Percentiles rank a stretch among this genome's conserved stretches.
These are phyloP conservation scores for Pseudopyricularia javanii DNA, from an alignment of 2,329 filamentous ascomycete species.

Conservation along the genomic window DNA sequence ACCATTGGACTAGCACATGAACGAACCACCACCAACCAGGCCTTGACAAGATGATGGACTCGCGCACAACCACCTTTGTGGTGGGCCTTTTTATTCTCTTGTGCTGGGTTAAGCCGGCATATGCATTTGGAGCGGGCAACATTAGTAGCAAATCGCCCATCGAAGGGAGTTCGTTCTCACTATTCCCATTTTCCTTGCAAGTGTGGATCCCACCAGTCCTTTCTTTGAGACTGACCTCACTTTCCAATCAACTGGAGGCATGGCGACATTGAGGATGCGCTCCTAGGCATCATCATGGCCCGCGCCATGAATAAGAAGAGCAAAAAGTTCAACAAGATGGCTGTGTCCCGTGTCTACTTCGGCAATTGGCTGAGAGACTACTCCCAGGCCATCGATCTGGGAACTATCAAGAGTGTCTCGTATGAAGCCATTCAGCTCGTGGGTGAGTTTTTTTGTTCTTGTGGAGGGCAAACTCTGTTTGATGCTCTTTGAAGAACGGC, in stretches of 20 bases:
- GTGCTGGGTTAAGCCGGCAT: conserved; percentile 52
- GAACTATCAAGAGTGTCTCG: conserved; percentile 81
- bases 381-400: conserved; percentile 86
- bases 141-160: conserved; percentile 71
- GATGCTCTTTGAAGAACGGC: no score
- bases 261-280: conserved; percentile 86
- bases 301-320: conserved; percentile 37
- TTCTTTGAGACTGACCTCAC: not conserved
- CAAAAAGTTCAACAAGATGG: conserved; percentile 78
- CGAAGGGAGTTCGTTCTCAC: conserved; percentile 36
- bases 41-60: conserved; percentile 27
- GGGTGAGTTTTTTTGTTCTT: conserved; percentile 43
- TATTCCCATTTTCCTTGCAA: not conserved
- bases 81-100: conserved; percentile 50
- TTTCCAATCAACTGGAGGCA: conserved; percentile 48
- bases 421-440: conserved; percentile 83
- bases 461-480: no score
- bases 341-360: conserved; percentile 81
- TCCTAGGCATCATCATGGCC: conserved; percentile 58
- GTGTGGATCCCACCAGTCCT: not conserved
- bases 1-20: no score
- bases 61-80: conserved; percentile 35
- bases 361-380: conserved; percentile 94
- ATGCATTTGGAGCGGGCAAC: conserved; percentile 81
- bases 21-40: no score